Percentiles rank a stretch among this genome's conserved stretches.
phyloP scores from a whole-genome alignment of 169 alveolate species.

The Cryptosporidium bovis region DNA sequence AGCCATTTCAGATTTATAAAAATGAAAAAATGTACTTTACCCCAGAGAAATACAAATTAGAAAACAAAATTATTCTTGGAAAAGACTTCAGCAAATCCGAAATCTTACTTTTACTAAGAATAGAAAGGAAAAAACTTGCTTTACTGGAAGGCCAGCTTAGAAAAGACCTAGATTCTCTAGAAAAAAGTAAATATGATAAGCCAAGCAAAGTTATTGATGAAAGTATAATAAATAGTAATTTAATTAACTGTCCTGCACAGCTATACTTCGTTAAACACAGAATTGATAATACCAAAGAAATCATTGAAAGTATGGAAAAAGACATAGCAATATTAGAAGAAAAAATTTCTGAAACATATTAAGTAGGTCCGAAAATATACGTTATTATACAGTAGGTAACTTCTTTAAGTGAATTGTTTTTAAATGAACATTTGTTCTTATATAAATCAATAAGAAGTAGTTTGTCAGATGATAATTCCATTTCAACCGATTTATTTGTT shows the following conservation, averaged over 20 bases:
- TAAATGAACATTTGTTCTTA: constrained; percentile 41
- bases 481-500: constrained; percentile 21
- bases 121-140: constrained; percentile 42
- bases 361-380: constrained; percentile 60
- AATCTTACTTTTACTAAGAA: constrained; percentile 24
- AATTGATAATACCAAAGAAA: constrained; percentile 55
- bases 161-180: constrained; percentile 21
- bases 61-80: not conserved
- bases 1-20: not conserved
- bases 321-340: constrained; percentile 48
- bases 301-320: constrained; percentile 51
- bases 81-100: constrained; percentile 45
- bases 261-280: constrained; percentile 45
- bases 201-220: not conserved
- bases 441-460: constrained; percentile 19
- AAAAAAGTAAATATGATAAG: not conserved
- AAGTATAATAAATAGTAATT: not conserved
- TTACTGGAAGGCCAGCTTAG: constrained; percentile 18
- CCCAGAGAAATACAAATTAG: constrained; percentile 1
- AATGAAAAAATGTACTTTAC: constrained; percentile 25
- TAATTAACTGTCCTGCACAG: constrained; percentile 49
- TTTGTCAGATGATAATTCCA: constrained; percentile 50
- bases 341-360: constrained; percentile 60
- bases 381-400: constrained; percentile 64
- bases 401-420: not conserved